A percentile compares a stretch with the other conserved stretches of the same genome.
These are phyloP conservation scores for Salvia splendens DNA, from an alignment of 257 asterid species.

Conservation along the genomic window DNA sequence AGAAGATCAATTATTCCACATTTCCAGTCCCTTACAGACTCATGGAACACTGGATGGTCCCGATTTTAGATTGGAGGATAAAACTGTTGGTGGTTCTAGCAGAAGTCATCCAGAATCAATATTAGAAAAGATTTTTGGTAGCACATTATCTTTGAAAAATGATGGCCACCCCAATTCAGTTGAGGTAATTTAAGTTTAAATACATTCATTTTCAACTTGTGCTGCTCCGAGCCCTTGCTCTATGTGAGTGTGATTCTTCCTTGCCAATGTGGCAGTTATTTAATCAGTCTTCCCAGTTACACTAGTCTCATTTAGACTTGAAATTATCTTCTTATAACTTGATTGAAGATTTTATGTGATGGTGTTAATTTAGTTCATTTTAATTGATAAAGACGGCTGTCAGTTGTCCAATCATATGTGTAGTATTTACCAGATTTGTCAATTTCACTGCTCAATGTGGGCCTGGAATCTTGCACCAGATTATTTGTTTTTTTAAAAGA, in stretches of 20 bases:
- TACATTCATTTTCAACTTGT: slow-evolving; percentile 7
- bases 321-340: background rate
- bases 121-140: slow-evolving; percentile 66
- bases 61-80: slow-evolving; percentile 40
- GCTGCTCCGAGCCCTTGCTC: slow-evolving; percentile 17
- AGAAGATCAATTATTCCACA: slow-evolving; percentile 40
- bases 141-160: slow-evolving; percentile 45
- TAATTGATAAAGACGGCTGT: slow-evolving; percentile 10
- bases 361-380: background rate
- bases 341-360: background rate
- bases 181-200: slow-evolving; percentile 46
- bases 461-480: background rate
- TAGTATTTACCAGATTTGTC: slow-evolving; percentile 5
- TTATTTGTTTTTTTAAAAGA: background rate
- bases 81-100: slow-evolving; percentile 42
- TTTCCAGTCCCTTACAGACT: slow-evolving; percentile 40
- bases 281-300: background rate
- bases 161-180: slow-evolving; percentile 40
- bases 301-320: background rate
- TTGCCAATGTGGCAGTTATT: background rate
- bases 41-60: slow-evolving; percentile 45
- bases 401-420: background rate
- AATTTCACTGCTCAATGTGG: background rate
- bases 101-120: slow-evolving; percentile 49
- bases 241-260: background rate